These are phyloP conservation scores for Talaromyces sp. DNA, from an alignment of 2,329 filamentous ascomycete genomes.

Conservation along the genomic window DNA sequence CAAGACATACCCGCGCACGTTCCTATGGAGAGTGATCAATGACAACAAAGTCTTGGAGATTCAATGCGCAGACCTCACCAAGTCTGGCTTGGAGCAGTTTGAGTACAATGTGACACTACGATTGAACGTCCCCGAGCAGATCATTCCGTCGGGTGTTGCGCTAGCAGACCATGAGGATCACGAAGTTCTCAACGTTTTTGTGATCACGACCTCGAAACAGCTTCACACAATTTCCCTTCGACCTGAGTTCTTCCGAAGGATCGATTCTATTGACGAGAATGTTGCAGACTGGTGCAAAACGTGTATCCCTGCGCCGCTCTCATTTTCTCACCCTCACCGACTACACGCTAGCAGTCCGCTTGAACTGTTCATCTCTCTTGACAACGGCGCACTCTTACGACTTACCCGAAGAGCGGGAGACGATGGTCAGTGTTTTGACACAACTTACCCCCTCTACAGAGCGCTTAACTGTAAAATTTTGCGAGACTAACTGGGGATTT, in stretches of 20 bases:
- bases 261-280: conserved; percentile 69
- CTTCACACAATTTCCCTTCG: conserved; percentile 83
- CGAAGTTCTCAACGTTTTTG: conserved; percentile 77
- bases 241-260: conserved; percentile 77
- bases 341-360: conserved; percentile 73
- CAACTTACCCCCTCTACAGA: background rate
- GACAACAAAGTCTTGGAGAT: conserved; percentile 79
- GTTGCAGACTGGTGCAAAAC: conserved; percentile 77
- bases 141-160: conserved; percentile 77
- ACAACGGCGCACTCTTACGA: conserved; percentile 58
- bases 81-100: conserved; percentile 59
- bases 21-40: conserved; percentile 88
- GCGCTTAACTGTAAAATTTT: conserved; percentile 3
- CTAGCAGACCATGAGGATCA: conserved; percentile 78
- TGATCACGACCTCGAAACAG: conserved; percentile 75
- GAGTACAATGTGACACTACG: conserved; percentile 77
- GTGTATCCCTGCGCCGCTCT: conserved; percentile 71
- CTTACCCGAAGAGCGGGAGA: conserved; percentile 64
- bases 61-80: conserved; percentile 78
- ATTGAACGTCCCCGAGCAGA: conserved; percentile 72
- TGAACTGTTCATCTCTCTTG: conserved; percentile 72
- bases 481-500: conserved; percentile 10
- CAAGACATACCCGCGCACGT: conserved; percentile 76
- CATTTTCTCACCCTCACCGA: conserved; percentile 77
- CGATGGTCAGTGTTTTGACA: conserved; percentile 45